Percentiles rank a stretch among this genome's conserved stretches.
These are phyloP conservation scores for Pythium phragmiticola DNA, from an alignment of 352 stramenopile genomes.

Conservation along the genomic window DNA sequence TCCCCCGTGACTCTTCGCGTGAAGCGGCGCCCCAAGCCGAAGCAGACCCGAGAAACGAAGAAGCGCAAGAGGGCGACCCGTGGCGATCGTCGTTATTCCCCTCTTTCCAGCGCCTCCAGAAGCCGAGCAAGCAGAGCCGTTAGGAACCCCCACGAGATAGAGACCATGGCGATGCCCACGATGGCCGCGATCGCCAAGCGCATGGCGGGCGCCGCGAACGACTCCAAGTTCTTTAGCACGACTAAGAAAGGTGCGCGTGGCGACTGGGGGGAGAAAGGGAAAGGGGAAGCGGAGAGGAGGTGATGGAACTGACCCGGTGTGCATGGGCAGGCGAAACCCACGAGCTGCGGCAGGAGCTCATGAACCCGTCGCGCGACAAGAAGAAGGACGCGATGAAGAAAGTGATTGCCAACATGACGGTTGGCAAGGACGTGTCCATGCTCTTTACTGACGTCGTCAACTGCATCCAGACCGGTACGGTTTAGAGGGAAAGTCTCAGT, in stretches of 20 bases:
- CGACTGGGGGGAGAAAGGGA: background rate
- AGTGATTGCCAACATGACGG: slow-evolving; percentile 99
- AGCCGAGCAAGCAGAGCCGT: background rate
- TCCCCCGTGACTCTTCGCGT: slow-evolving; percentile 11
- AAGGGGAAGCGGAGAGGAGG: background rate
- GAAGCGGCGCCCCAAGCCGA: slow-evolving; percentile 5
- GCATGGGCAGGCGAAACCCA: slow-evolving; percentile 90
- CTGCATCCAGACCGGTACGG: slow-evolving; percentile 96
- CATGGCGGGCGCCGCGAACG: slow-evolving; percentile 90
- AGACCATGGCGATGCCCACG: slow-evolving; percentile 80
- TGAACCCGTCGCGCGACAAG: slow-evolving; percentile 95
- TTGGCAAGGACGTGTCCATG: slow-evolving; percentile 99
- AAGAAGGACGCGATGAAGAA: slow-evolving; percentile 99
- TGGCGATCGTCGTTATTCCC: background rate
- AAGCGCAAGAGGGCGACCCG: background rate
- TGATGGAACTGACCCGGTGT: background rate
- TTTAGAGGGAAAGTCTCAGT: background rate
- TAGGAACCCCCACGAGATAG: background rate
- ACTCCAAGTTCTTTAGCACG: slow-evolving; percentile 99
- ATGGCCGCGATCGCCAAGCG: slow-evolving; percentile 88
- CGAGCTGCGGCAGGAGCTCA: slow-evolving; percentile 97
- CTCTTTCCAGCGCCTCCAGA: slow-evolving; percentile 1
- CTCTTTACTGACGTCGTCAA: slow-evolving; percentile 99
- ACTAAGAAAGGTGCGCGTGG: slow-evolving; percentile 92
- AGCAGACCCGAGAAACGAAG: background rate